Base-by-base conservation (phyloP, 2,329 filamentous ascomycete genomes). In the Pseudocercospora musae region DNA sequence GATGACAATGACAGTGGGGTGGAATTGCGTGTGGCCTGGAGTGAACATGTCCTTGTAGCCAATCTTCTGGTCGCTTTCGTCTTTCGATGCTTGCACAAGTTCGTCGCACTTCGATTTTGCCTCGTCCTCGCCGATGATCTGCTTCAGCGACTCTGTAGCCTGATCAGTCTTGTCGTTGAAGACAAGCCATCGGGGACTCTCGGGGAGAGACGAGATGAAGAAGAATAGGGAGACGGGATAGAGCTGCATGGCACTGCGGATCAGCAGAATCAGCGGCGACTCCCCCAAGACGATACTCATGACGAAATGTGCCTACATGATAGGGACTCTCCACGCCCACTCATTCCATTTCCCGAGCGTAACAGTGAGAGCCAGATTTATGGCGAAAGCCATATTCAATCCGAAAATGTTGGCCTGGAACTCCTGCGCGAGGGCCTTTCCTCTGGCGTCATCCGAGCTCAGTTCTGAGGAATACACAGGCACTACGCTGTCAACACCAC, bases 331-430 rank as follows among this genome's bases (percentile, higher is more conserved):
- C 85, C 85, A 88, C 0, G 85, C 85, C 85, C 85, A 87, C 68
- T 87, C 78, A 66, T 77, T 83, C 7, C 75, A 70, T 66, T 87
- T 86, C 2, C 85, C 84, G 3, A 87, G 76, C 0, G 72, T 70
- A 5, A 81, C 73, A 0, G 85, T 87, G 2, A 85, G 78, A 0
- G 74, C 78, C 1, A 87, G 74, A 66, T 87, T 88, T 71, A 87
- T 82, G 0, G 77, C 80, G 70, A 87, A 87, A 0, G 85, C 85
- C 80, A 86, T 81, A 62, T 86, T 79, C 1, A 88, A 72, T 0
- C 85, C 84, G 60, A 87, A 84, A 65, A 88, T 87, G 66, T 88
- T 88, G 72, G 81, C 82, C 70, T 87, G 85, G 68, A 88, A 88
- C 67, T 87, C 85, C 69, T 88, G 83, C 1, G 84, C 84, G 48